Evolutionary conservation across 2,329 filamentous ascomycete species (phyloP), one percentile per base, ranked within the genome.

Genomic region (Botryotinia narcissicola): DNA sequence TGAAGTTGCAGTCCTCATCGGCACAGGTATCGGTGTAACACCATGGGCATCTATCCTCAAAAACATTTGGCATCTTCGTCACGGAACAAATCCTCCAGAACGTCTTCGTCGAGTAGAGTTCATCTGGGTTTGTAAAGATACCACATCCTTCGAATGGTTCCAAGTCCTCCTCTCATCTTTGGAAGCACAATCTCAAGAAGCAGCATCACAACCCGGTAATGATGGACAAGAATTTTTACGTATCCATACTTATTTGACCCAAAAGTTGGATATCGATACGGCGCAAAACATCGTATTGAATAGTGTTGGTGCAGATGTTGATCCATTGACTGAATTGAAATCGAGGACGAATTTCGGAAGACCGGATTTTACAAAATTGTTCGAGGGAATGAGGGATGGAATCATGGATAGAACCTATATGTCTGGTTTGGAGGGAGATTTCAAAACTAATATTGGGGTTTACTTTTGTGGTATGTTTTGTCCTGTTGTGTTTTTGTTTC

Each of bases 51-150:
- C 92, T 3, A 95, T 96, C 77, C 86, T 96, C 77, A 99, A 99
- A 86, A 98, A 97, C 82, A 98, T 99, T 83, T 99, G 95, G 93
- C 95, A 99, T 82, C 87, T 97, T 80, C 94, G 96, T 76, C 92
- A 96, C 76, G 90, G 91, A 25, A 95, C 95, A 12, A 96, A 98
- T 85, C 93, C 95, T 37, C 95, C 95, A 1, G 90, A 89, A 68
- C 93, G 95, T 80, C 91, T 99, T 64, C 93, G 94, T 74, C 92
- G 96, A 82, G 95, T 99, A 46, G 96, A 99, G 83, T 99, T 99
- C 84, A 97, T 99, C 85, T 99, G 96, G 96, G 92, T 98, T 70
- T 98, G 95, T 88, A 96, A 93, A 82, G 95, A 98, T 80, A 97
- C 95, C 0, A 92, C 89, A 48, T 97, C 95, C 0, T 99, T 99